Evolutionary conservation across 1,284 basidiomycete species (phyloP), one percentile per base, ranked within the genome.

Genomic region (Agaricales sp.): DNA sequence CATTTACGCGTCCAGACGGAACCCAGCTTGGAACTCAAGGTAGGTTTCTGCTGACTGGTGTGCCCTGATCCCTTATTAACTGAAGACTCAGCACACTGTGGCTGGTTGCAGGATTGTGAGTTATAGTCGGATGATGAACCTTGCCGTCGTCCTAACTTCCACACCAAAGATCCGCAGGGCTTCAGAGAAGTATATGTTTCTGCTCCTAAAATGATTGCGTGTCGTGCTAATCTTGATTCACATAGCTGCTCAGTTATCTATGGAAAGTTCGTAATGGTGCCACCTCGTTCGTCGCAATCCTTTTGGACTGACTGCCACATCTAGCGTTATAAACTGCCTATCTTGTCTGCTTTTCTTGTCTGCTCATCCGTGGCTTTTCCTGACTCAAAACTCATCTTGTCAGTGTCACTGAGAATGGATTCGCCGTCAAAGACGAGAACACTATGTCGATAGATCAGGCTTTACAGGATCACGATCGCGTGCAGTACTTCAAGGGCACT

Each of bases 401-500:
- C 37, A 80, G 77, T 56, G 73, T 83, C 23, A 85, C 80, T 2
- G 81, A 87, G 64, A 85, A 86, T 60, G 83, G 84, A 0, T 87
- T 85, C 59, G 74, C 83, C 1, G 77, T 81, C 52, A 83, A 80
- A 60, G 75, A 78, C 57, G 87, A 90, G 63, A 67, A 73, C 57
- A 58, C 56, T 12, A 70, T 77, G 59, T 56, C 77, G 1, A 55
- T 73, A 2, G 73, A 76, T 41, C 68, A 81, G 46, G 82, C 81
- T 38, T 58, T 79, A 44, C 69, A 82, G 43, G 86, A 89, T 61
- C 59, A 61, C 1, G 81, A 82, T 54, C 77, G 85, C 11, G 73
- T 86, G 26, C 69, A 77, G 50, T 88, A 86, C 64, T 89, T 78
- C 68, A 63, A 69, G 23, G 84, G 79, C 3, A 79, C 81, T 53